Evolutionary conservation across 805 yeast genomes (phyloP).

Genomic region (Ogataea methanolica): DNA sequence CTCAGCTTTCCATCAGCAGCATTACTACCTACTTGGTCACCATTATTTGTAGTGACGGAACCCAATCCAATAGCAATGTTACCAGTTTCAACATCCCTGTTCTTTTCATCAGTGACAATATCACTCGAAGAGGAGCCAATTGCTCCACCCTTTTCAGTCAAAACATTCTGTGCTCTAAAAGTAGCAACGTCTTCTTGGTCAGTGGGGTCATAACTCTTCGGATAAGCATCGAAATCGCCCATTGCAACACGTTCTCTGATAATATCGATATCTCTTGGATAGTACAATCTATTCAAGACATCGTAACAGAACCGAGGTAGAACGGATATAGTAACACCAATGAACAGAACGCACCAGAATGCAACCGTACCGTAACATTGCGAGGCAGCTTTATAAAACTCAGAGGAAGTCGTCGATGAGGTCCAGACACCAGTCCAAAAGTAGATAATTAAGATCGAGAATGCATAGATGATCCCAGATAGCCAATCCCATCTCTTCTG

Average conservation of each 20-base stretch:
- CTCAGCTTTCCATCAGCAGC: neutral
- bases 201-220: slow-evolving; percentile 51
- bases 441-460: slow-evolving; percentile 56
- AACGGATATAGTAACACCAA: slow-evolving; percentile 50
- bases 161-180: slow-evolving; percentile 7
- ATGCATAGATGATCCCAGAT: slow-evolving; percentile 43
- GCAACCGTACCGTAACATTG: slow-evolving; percentile 55
- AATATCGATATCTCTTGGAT: slow-evolving; percentile 66
- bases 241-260: slow-evolving; percentile 54
- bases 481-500: slow-evolving; percentile 81
- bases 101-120: slow-evolving; percentile 9
- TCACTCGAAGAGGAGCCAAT: slow-evolving; percentile 4
- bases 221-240: slow-evolving; percentile 49
- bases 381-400: slow-evolving; percentile 61
- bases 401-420: slow-evolving; percentile 40
- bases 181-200: slow-evolving; percentile 27
- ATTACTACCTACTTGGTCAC: neutral
- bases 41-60: neutral
- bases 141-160: neutral
- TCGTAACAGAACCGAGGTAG: slow-evolving; percentile 59
- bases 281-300: slow-evolving; percentile 44
- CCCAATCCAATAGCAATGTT: slow-evolving; percentile 1
- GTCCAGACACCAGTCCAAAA: slow-evolving; percentile 86
- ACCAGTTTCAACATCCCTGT: slow-evolving; percentile 11
- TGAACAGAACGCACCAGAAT: slow-evolving; percentile 62